Evolutionary conservation across 306 rosid species (phyloP), one percentile per base, ranked within the genome.

Genomic region (Nissolia schottii): DNA sequence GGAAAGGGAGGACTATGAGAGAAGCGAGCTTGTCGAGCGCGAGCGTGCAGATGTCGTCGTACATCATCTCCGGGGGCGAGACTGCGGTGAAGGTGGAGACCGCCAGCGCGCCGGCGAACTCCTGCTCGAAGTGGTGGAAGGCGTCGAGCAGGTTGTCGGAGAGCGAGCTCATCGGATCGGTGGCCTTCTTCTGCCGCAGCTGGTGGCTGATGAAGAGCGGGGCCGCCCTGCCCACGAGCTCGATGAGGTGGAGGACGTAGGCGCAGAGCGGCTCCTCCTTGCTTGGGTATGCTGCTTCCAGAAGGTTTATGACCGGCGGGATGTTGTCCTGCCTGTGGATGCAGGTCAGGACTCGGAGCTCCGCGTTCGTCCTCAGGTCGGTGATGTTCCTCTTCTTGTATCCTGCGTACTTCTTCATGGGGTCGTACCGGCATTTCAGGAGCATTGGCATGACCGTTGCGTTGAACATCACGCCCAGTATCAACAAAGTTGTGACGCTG

Each of bases 1-100:
- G 96, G 28, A 88, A 90, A 0, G 98, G 98, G 5, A 90, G 83
- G 0, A 92, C 20, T 1, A 90, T 85, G 2, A 92, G 80, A 0
- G 92, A 80, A 5, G 84, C 34, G n/a, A 66, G 34, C 77, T 87
- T 90, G 82, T 86, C 89, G 0, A 92, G 74, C 0, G 96, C 95
- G 13, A 92, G 11, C 0, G 73, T 81, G 77, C 95, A 88, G 0
- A 90, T 83, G 24, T 92, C 98, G 19, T 92, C 91, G 0, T 86
- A 78, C 98, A 88, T 90, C 70, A 85, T 13, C 16, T 79, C 87
- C 0, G 28, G 3, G 0, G 92, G 96, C 0, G 96, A 86, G 3
- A 92, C 69, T 0, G 98, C 88, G 0, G 96, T 90, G 79, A 75
- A 90, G 3, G 82, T 64, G 59, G 83, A 81, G 3, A 85, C 74